Base-by-base conservation (phyloP, 2,329 filamentous ascomycete species). In the Colletotrichum neosansevieriae region DNA sequence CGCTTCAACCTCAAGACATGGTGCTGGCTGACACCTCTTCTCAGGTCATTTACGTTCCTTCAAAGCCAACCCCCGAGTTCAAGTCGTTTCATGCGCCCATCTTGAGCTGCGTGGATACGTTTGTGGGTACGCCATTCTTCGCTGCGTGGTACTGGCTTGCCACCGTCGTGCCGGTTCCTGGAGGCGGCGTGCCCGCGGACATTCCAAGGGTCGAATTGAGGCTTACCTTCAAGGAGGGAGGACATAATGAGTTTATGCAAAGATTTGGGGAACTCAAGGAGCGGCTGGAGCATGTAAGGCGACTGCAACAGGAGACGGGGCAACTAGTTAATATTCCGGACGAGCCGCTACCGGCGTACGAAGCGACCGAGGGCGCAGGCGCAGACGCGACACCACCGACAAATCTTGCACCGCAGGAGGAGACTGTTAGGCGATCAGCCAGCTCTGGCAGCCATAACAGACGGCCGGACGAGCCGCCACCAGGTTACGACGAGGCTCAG, bases 141-240 rank as follows among this genome's bases (percentile, higher is more conserved):
- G 94, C 95, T 19, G 91, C 94, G 4, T 98, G 97, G 84, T 91
- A 92, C 72, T 98, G 94, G 94, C 89, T 89, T 63, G 92, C 92
- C 24, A 82, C 91, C 50, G 89, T 97, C 67, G 91, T 92, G 74
- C 94, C 95, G 2, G 93, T 97, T 24, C 83, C 91, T 1, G 92
- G 92, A 40, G 96, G 96, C 42, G 93, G 93, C 57, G 92, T 98
- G 58, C 93, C 94, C 0, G 81, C 91, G 5, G 84, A 91, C 21
- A 86, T 93, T 70, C 86, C 91, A 17, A 89, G 90, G 32, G 84
- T 97, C 49, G 93, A 96, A 74, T 79, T 97, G 72, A 94, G 92
- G 77, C 86, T 98, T 74, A 94, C 91, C 21, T 98, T 98, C 84
- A 94, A 94, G 76, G 94, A 98, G 71, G 95, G 95, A 49, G 95